Percentiles rank a stretch among this genome's conserved stretches.
Conservation (phyloP, 345 rosid species). For the Pugionium cornutum region DNA sequence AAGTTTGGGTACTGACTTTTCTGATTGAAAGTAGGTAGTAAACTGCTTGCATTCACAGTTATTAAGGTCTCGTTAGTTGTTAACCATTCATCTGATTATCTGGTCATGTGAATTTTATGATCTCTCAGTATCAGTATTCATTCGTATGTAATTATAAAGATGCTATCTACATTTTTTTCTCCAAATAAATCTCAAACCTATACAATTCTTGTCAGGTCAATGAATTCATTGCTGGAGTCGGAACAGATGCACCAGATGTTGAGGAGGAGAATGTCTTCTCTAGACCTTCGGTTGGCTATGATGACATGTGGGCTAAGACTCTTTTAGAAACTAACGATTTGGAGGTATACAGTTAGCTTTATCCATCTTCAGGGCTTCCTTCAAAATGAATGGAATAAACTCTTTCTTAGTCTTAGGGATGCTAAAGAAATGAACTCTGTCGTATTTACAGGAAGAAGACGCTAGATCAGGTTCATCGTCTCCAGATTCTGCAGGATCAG, state of each 20-base stretch:
- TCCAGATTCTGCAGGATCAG: slow-evolving; percentile 92
- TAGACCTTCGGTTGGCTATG: slow-evolving; percentile 92
- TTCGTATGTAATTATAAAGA: neutral
- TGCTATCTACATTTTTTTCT: slow-evolving; percentile 1
- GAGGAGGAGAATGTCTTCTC: slow-evolving; percentile 87
- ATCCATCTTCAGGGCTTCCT: slow-evolving; percentile 11
- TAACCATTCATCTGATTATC: slow-evolving; percentile 23
- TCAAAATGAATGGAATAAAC: slow-evolving; percentile 7
- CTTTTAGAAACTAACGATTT: slow-evolving; percentile 82
- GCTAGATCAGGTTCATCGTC: slow-evolving; percentile 96
- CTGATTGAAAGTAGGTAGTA: slow-evolving; percentile 3
- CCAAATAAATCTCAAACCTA: slow-evolving; percentile 27
- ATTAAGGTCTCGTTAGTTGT: neutral
- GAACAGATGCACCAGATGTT: slow-evolving; percentile 99
- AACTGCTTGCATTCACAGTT: slow-evolving; percentile 21
- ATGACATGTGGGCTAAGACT: slow-evolving; percentile 99
- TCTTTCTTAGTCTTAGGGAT: slow-evolving; percentile 13
- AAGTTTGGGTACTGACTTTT: slow-evolving; percentile 14
- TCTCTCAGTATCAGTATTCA: slow-evolving; percentile 16
- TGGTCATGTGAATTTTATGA: slow-evolving; percentile 12
- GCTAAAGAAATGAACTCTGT: slow-evolving; percentile 9
- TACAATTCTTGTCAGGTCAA: slow-evolving; percentile 63
- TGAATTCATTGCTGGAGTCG: slow-evolving; percentile 93
- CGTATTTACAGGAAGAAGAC: slow-evolving; percentile 77
- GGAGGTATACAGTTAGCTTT: slow-evolving; percentile 52